Conservation (phyloP, 768 basidiomycete species). For the Collybia nuda region DNA sequence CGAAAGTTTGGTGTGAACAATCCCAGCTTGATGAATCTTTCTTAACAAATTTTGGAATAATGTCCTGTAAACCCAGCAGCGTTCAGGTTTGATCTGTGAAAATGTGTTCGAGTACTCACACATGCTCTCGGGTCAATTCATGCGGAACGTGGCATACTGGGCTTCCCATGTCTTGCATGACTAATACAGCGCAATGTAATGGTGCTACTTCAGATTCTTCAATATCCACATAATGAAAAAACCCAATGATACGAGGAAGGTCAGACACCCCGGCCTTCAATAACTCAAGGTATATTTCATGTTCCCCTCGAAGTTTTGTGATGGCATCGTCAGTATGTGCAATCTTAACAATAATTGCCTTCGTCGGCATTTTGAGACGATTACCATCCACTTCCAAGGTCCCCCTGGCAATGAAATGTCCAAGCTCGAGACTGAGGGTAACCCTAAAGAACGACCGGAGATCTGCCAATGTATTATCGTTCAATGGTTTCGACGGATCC, state of each 20-base stretch:
- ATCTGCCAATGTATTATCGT: too few species aligned
- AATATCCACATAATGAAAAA: not conserved
- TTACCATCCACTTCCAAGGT: not conserved
- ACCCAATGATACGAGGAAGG: slow-evolving; percentile 3
- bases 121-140: too few species aligned
- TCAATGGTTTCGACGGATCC: too few species aligned
- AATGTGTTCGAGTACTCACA: not conserved
- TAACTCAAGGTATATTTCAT: not conserved
- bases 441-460: too few species aligned
- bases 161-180: slow-evolving; percentile 7
- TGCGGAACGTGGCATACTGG: not conserved
- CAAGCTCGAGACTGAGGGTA: too few species aligned
- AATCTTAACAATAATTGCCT: not conserved
- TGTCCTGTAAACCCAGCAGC: not conserved
- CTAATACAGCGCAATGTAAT: not conserved
- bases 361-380: not conserved
- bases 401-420: not conserved
- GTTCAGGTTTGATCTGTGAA: not conserved
- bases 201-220: not conserved
- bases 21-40: not conserved
- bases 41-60: not conserved
- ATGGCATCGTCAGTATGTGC: not conserved
- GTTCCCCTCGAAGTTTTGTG: not conserved
- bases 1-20: slow-evolving; percentile 2
- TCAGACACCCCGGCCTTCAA: not conserved